These are phyloP conservation scores for Herpetospermum pedunculosum DNA, from an alignment of 306 rosid genomes.

Conservation along the genomic window DNA sequence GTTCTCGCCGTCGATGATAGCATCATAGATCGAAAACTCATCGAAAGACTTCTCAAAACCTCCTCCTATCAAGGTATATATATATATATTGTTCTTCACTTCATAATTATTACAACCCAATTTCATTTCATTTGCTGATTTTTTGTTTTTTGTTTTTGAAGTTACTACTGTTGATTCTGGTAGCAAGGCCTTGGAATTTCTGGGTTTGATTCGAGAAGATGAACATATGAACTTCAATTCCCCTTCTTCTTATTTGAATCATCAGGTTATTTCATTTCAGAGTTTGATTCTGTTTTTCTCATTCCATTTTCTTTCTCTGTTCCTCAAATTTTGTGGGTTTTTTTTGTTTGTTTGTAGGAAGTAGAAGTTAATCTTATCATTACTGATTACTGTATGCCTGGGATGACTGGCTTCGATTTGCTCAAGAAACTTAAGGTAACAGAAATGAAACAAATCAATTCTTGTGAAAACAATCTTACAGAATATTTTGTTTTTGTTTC, in stretches of 20 bases:
- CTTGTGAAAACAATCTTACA: too few species aligned
- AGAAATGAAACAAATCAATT: too few species aligned
- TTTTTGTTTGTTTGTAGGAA: constrained; percentile 29
- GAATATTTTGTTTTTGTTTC: too few species aligned
- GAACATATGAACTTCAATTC: constrained; percentile 29
- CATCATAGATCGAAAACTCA: constrained; percentile 65
- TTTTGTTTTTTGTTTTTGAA: constrained; percentile 11
- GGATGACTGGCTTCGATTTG: constrained; percentile 95
- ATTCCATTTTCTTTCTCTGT: constrained; percentile 7
- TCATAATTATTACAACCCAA: too few species aligned
- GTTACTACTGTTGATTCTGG: constrained; percentile 97
- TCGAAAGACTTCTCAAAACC: constrained; percentile 68
- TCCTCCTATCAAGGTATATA: constrained; percentile 86
- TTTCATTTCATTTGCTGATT: not conserved
- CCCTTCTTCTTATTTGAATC: too few species aligned
- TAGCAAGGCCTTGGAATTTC: constrained; percentile 81
- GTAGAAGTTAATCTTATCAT: constrained; percentile 82
- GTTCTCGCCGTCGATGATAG: constrained; percentile 90
- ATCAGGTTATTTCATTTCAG: constrained; percentile 1
- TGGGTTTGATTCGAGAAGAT: constrained; percentile 44
- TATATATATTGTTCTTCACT: too few species aligned
- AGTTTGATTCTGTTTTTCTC: not conserved
- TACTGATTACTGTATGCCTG: constrained; percentile 95
- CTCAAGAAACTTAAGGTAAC: constrained; percentile 79
- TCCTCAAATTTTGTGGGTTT: constrained; percentile 5